Evolutionary conservation across 202 grass and related monocot genomes (phyloP), one percentile per base, ranked within the genome.

Genomic region (Panicum virgatum): DNA sequence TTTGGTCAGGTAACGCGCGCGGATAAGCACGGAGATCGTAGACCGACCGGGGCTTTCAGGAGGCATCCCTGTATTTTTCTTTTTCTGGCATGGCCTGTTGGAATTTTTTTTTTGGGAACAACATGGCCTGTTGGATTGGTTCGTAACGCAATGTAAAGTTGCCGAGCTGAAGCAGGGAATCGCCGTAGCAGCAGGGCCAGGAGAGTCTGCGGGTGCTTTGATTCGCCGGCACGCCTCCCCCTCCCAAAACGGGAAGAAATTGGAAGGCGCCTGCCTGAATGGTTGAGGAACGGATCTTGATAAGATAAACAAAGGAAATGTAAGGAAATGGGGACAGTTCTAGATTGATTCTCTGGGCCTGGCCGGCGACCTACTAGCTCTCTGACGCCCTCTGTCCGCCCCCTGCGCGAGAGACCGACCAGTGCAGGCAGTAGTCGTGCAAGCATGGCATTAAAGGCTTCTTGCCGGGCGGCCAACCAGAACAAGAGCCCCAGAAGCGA

Each of bases 251-350:
- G 43, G 18, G 64, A 73, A 62, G 44, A 47, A 57, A 69, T 7
- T n/a, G 34, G 0, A 26, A 59, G 59, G 61, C 37, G 13, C 66
- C 19, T 32, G 13, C 66, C 19, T 32, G 54, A 36, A 39, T 26
- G n/a, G n/a, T n/a, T n/a, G n/a, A 4, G 22, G 66, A 29, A 71
- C 32, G 70, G 44, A 76, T 69, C 78, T 61, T 22, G 61, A 25
- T 73, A 78, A 73, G 47, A 6, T 56, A 84, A 76, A 88, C 4
- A 88, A 78, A 60, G 10, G 6, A 88, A 72, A n/a, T n/a, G n/a
- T n/a, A n/a, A 60, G 13, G 47, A 39, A 25, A 58, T 26, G 38
- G 39, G 65, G 20, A 12, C 3, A 23, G 43, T 23, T 83, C 30
- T 50, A 12, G 58, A 71, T 50, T 59, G 66, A 73, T 50, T 13